Evolutionary conservation across 2,329 filamentous ascomycete genomes (phyloP), one percentile per base, ranked within the genome.

Genomic region (Triangularia verruculosa): DNA sequence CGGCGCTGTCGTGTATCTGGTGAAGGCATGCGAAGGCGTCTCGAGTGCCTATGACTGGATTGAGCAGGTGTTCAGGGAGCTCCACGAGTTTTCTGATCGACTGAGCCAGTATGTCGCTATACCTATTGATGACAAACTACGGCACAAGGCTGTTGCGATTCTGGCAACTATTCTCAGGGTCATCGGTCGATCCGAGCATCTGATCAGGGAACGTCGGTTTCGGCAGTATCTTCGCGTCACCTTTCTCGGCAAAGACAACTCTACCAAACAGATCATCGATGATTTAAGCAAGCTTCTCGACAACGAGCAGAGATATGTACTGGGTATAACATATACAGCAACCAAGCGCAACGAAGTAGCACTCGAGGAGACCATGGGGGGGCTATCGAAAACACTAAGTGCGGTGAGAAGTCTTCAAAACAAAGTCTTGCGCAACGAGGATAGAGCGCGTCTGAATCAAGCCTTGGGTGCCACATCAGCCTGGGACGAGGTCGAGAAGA

Each of bases 31-130:
- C 22, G 61, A 63, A 25, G 56, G 47, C 20, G 61, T 63, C 28
- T 54, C 39, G 56, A 59, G 57, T 25, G 61, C 61, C 11, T 59
- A 63, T 54, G 61, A 63, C 51, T 63, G 61, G 61, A 32, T 60
- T 17, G 61, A 63, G 61, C 57, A 63, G 30, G 32, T 63, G 2
- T 63, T 63, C 51, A 28, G 57, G 12, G 61, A 63, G 55, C 57
- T 63, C 12, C 56, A 55, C 17, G 57, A 63, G 9, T 63, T 63
- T 15, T 52, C 61, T 3, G 61, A 60, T 11, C 47, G 61, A 7
- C 32, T 63, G 9, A 30, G 30, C 22, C 30, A 59, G 8, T 63
- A 63, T 24, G 57, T 55, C 9, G 17, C 22, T 8, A 52, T 25
- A 1, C 13, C 15, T 1, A 13, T 51, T 15, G 56, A 59, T 30